A percentile compares a stretch with the other conserved stretches of the same genome.
Conservation (phyloP, 192 early-diverging fungal species). For the Phycomyces nitens region DNA sequence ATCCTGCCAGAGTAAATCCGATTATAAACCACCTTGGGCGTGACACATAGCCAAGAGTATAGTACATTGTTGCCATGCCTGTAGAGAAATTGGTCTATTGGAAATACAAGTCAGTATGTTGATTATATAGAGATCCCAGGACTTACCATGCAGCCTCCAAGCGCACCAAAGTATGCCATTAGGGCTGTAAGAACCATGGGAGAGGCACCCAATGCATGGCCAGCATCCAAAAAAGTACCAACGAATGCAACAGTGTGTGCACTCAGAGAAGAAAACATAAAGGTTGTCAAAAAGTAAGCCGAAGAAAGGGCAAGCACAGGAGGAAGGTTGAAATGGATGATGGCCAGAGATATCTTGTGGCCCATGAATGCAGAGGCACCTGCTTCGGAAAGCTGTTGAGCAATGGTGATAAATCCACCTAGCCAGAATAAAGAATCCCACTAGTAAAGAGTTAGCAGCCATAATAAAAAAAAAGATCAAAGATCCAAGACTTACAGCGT, state of each 20-base stretch:
- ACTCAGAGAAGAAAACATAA: conserved; percentile 71
- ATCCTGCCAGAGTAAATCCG: conserved; percentile 47
- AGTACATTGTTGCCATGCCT: conserved; percentile 55
- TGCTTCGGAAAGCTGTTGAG: conserved; percentile 65
- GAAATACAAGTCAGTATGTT: no score
- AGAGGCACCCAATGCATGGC: conserved; percentile 52
- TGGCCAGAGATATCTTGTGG: conserved; percentile 40
- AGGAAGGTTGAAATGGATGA: conserved; percentile 33
- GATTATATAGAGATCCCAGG: no score
- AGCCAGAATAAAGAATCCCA: conserved; percentile 87
- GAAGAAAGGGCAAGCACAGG: conserved; percentile 45
- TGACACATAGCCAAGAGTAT: conserved; percentile 55
- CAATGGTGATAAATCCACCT: conserved; percentile 72
- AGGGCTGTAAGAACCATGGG: conserved; percentile 53
- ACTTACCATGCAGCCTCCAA: conserved; percentile 58
- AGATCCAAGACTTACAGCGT: conserved; percentile 42
- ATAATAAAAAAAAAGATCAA: conserved; percentile 4
- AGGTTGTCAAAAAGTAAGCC: conserved; percentile 69
- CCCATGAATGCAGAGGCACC: conserved; percentile 70
- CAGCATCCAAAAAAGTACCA: conserved; percentile 72
- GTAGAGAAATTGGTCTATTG: conserved; percentile 41
- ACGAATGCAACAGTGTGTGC: conserved; percentile 69
- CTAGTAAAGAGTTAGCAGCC: conserved; percentile 15
- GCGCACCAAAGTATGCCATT: conserved; percentile 60
- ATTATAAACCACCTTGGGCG: conserved; percentile 59